phyloP scores from a whole-genome alignment of 169 alveolate species.

The Besnoitia besnoiti region DNA sequence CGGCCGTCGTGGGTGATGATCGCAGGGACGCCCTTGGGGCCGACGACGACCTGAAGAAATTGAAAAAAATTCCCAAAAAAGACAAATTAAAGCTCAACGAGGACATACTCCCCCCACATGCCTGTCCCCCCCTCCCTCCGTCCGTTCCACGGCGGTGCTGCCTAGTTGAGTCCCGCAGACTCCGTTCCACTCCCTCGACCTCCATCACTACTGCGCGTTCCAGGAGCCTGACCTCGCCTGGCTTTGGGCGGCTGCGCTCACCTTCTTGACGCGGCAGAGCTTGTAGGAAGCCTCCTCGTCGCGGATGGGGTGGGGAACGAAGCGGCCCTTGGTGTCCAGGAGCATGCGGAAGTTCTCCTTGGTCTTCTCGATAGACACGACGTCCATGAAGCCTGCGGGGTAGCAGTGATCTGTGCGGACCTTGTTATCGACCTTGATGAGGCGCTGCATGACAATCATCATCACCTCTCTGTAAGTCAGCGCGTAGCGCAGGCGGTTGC shows the following conservation, averaged over 20 bases:
- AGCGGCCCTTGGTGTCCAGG: conserved; percentile 98
- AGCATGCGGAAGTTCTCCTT: conserved; percentile 95
- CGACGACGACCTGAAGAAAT: conserved; percentile 76
- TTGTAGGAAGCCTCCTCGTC: conserved; percentile 92
- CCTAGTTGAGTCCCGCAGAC: neutral
- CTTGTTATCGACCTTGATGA: conserved; percentile 93
- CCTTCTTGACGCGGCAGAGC: conserved; percentile 95
- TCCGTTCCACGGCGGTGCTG: neutral
- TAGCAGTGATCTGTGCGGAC: conserved; percentile 95
- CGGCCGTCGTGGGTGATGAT: conserved; percentile 98
- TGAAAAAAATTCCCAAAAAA: too few relatives aligned
- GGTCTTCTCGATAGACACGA: conserved; percentile 89
- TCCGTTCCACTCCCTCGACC: neutral
- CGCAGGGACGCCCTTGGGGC: conserved; percentile 96
- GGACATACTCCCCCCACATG: too few relatives aligned
- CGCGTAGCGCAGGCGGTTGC: conserved; percentile 95
- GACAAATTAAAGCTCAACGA: too few relatives aligned
- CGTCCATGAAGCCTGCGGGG: conserved; percentile 99
- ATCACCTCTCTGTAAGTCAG: conserved; percentile 94
- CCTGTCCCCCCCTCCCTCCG: neutral
- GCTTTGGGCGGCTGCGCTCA: conserved; percentile 54
- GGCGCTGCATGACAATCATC: conserved; percentile 95
- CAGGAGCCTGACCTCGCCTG: neutral
- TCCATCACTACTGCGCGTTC: neutral
- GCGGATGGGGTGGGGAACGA: conserved; percentile 93